Percentiles rank a stretch among this genome's conserved stretches.
Conservation (phyloP, 805 yeast species). For the Candida hungchunana region DNA sequence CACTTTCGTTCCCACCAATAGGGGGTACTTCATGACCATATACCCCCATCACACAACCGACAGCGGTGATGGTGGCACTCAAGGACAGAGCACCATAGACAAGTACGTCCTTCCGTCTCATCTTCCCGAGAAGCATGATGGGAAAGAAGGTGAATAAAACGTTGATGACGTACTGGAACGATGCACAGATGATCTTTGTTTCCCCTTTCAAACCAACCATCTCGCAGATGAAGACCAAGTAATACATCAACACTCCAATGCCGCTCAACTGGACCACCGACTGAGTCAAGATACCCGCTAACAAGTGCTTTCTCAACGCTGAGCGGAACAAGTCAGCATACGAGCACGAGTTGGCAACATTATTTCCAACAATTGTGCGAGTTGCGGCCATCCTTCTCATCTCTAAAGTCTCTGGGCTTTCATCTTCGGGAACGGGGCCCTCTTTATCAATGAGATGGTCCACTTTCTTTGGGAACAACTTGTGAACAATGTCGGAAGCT, state of each 20-base stretch:
- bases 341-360: slow-evolving; percentile 24
- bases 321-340: slow-evolving; percentile 32
- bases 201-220: slow-evolving; percentile 41
- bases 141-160: slow-evolving; percentile 42
- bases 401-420: neutral
- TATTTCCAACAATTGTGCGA: slow-evolving; percentile 24
- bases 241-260: slow-evolving; percentile 39
- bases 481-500: slow-evolving; percentile 30
- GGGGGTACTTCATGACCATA: slow-evolving; percentile 33
- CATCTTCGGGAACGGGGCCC: neutral
- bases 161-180: slow-evolving; percentile 38
- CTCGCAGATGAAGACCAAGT: slow-evolving; percentile 42
- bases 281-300: slow-evolving; percentile 37
- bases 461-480: slow-evolving; percentile 8
- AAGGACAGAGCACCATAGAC: slow-evolving; percentile 39
- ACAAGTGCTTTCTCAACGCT: slow-evolving; percentile 32
- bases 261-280: slow-evolving; percentile 43
- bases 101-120: slow-evolving; percentile 44
- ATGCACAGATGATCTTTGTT: slow-evolving; percentile 30
- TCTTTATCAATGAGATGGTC: neutral
- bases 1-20: slow-evolving; percentile 30
- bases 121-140: slow-evolving; percentile 36
- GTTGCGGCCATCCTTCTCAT: slow-evolving; percentile 4
- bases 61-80: slow-evolving; percentile 31
- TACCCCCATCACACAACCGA: slow-evolving; percentile 34